Evolutionary conservation across 352 stramenopile genomes (phyloP), one percentile per base, ranked within the genome.

Genomic region (Pythium biforme): DNA sequence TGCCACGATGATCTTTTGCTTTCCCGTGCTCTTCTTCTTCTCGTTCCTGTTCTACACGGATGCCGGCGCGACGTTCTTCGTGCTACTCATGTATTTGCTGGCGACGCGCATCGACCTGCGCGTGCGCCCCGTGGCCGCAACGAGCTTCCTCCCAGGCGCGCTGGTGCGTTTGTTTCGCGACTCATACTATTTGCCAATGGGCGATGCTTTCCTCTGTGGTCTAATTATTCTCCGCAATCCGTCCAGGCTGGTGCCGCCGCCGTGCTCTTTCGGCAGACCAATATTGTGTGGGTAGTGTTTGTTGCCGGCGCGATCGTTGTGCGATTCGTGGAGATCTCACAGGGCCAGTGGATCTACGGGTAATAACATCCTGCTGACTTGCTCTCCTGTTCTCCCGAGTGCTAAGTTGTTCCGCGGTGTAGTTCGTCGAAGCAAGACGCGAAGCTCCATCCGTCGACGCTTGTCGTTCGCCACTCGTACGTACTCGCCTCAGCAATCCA

Each of bases 21-120:
- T 97, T 37, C 90, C 91, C 4, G 66, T 92, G 20, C 70, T 89
- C 9, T 88, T 95, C 56, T 97, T 97, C 69, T 97, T 95, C 59
- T 64, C 76, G 19, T 96, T 95, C 54, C 58, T 97, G 12, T 96
- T 90, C 60, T 97, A 97, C 77, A 97, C 91, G 47, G 91, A 97
- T 64, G 69, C 67, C 41, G 88, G 86, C 26, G 81, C 88, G 4
- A 85, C 78, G 17, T 96, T 95, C 67, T 96, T 96, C 49, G 85
- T 97, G 63, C 66, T 97, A 41, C 73, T 93, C 17, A 95, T 94
- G 76, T 77, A 86, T 56, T 77, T 75, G 29, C 68, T 92, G 15
- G 83, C 86, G 5, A 74, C 83, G 45, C 60, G 52, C 22, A 81
- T 88, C 52, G 69, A 90, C 27, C 34, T 87, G 47, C 46, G 70